phyloP scores from a whole-genome alignment of 2,329 filamentous ascomycete genomes.

The Trematosphaeria pertusa region DNA sequence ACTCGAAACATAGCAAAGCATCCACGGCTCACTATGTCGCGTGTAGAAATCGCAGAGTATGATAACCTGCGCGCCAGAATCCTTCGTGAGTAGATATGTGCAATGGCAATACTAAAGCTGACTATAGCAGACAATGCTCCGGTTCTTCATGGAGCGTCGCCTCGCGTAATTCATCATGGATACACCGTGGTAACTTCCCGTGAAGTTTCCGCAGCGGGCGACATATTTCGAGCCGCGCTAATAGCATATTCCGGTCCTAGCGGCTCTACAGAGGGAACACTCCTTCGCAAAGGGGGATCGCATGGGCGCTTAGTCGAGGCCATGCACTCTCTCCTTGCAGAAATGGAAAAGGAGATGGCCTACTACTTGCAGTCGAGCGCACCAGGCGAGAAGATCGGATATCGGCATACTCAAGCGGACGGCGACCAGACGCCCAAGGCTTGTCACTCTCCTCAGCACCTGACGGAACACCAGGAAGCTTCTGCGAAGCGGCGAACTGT shows the following conservation, averaged over 20 bases:
- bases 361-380: neutral
- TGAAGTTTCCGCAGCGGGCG: neutral
- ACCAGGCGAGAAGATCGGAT: neutral
- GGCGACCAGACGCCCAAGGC: neutral
- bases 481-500: no score
- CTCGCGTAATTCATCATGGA: neutral
- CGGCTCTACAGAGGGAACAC: neutral
- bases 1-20: neutral
- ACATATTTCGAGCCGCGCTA: neutral
- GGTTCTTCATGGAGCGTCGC: neutral
- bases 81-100: neutral
- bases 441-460: neutral
- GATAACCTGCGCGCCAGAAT: neutral
- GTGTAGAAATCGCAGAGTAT: neutral
- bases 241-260: neutral
- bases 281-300: neutral
- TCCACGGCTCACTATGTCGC: neutral
- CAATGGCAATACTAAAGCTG: neutral
- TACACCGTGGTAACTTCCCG: neutral
- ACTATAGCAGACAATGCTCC: neutral
- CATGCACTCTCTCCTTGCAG: neutral
- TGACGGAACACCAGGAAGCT: neutral
- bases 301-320: neutral
- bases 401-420: neutral
- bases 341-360: neutral